These are phyloP conservation scores for Candida parachauliodes DNA, from an alignment of 805 yeast species.

Conservation along the genomic window DNA sequence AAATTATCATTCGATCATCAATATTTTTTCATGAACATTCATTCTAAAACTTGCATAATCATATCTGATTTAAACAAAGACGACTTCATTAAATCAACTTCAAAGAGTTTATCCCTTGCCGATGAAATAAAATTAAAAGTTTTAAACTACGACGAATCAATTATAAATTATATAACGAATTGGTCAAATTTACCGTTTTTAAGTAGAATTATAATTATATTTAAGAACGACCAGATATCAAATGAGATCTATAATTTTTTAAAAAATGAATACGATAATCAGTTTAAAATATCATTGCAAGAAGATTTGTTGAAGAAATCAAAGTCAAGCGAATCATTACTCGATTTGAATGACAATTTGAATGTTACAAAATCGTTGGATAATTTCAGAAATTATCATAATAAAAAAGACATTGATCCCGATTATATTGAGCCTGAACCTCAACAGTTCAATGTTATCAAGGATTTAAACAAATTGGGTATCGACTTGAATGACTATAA, in stretches of 20 bases:
- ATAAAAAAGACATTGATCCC: background rate
- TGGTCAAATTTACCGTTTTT: conserved; percentile 41
- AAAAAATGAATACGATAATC: conserved; percentile 9
- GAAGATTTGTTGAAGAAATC: conserved; percentile 35
- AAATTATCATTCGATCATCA: too few species aligned
- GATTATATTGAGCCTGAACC: conserved; percentile 36
- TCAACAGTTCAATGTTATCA: conserved; percentile 22
- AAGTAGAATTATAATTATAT: conserved; percentile 34
- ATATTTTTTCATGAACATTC: background rate
- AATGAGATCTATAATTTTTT: conserved; percentile 20
- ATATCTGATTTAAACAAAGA: conserved; percentile 29
- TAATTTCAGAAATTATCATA: conserved; percentile 12
- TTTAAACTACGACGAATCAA: conserved; percentile 21
- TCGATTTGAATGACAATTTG: conserved; percentile 16
- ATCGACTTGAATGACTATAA: conserved; percentile 25
- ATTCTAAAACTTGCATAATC: conserved; percentile 29
- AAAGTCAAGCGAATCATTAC: conserved; percentile 24
- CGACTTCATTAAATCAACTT: conserved; percentile 23
- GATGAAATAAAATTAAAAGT: conserved; percentile 32
- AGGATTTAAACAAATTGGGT: conserved; percentile 29
- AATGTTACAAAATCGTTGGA: conserved; percentile 19
- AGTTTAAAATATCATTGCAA: conserved; percentile 30
- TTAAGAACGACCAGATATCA: conserved; percentile 28
- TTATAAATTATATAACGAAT: conserved; percentile 23
- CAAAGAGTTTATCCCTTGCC: conserved; percentile 23